A percentile compares a stretch with the other conserved stretches of the same genome.
Conservation (phyloP, 2,329 filamentous ascomycete genomes). For the Sporothrix euskadiensis region DNA sequence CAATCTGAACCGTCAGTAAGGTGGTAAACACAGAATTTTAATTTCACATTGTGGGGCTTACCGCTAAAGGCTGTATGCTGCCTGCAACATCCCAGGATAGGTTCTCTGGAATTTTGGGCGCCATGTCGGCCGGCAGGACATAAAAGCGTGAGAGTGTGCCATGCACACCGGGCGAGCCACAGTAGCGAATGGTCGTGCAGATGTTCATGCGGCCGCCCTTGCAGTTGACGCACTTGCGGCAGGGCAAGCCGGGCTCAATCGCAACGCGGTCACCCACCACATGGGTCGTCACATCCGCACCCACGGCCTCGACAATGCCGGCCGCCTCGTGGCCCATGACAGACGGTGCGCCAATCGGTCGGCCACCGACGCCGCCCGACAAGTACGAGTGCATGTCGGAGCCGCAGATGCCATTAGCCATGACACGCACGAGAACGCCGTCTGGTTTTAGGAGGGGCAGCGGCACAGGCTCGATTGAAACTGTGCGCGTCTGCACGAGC, state of each 20-base stretch:
- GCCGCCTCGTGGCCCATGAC: constrained; percentile 73
- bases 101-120: constrained; percentile 78
- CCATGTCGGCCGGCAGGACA: constrained; percentile 80
- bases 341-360: constrained; percentile 76
- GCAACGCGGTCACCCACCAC: constrained; percentile 78
- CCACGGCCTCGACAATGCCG: constrained; percentile 72
- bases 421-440: constrained; percentile 77
- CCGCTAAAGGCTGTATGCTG: constrained; percentile 81
- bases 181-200: constrained; percentile 86
- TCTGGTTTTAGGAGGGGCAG: constrained; percentile 67
- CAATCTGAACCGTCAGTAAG: constrained; percentile 46
- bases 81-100: constrained; percentile 84
- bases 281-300: constrained; percentile 63
- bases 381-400: constrained; percentile 86
- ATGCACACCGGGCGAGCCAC: constrained; percentile 85
- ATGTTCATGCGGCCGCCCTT: constrained; percentile 85
- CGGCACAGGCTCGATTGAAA: constrained; percentile 73
- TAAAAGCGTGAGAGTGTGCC: constrained; percentile 89
- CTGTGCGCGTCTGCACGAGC: constrained; percentile 51
- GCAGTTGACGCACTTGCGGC: constrained; percentile 75
- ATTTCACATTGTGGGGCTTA: background rate
- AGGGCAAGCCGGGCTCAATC: constrained; percentile 85
- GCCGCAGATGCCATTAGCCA: constrained; percentile 86
- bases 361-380: constrained; percentile 83
- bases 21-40: background rate